Evolutionary conservation across 768 basidiomycete species (phyloP), one percentile per base, ranked within the genome.

Genomic region (Leccinum variicolor): DNA sequence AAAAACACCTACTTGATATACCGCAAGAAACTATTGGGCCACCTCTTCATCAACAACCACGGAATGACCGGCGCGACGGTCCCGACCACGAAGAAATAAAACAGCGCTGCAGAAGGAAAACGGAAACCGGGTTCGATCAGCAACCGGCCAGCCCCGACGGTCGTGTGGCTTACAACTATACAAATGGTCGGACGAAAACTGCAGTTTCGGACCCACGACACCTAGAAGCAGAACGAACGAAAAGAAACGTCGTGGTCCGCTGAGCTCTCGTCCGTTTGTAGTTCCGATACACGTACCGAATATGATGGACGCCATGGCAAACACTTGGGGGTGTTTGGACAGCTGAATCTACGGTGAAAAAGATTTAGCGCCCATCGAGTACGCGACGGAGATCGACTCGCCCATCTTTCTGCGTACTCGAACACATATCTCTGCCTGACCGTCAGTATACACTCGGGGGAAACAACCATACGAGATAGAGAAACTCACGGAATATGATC

Each of bases 31-130:
- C 79, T 81, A 53, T 84, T 79, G 6, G 88, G 89, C 71, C 84
- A 89, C 66, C 73, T 75, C 65, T 79, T 83, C 59, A 84, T 81
- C 57, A 89, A 63, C 13, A 86, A 54, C 81, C 83, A 91, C 19
- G 83, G 77, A 34, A 84, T 65, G 48, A 89, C 65, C 0, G 90
- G 90, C 29, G 84, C 81, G 11, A 83, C 62, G 6, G 87, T 84
- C 21, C 92, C 91, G 45, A 87, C 76, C 51, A 89, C 71, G 76
- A 93, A 92, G 74, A 90, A 91, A 56, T 83, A 84, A n/a, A 82
- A 69, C 25, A 92, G 72, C 6, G 78, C 85, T 82, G 23, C 2
- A n/a, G 34, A 25, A 15, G 23, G 14, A 15, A 48, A 36, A 17
- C 36, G 0, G 13, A n/a, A 41, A 41, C 1, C 39, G n/a, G 10